phyloP scores from a whole-genome alignment of 768 basidiomycete species.

The Rubroboletus satanas region DNA sequence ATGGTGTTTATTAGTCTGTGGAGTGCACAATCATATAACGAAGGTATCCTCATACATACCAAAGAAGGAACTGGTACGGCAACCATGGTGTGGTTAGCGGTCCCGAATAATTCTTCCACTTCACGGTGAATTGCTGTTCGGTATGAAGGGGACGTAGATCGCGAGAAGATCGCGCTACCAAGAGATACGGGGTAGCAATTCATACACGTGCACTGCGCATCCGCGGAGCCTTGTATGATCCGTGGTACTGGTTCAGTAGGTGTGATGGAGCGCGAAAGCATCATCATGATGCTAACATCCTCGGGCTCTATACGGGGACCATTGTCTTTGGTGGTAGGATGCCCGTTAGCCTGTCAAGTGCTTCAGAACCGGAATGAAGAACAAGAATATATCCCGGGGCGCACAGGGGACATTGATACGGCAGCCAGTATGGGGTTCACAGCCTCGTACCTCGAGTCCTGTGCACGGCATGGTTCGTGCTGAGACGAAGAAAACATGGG shows the following conservation, averaged over 20 bases:
- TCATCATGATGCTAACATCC: not conserved
- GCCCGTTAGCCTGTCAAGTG: not conserved
- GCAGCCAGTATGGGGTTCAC: no score
- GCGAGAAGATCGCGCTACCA: not conserved
- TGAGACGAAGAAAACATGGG: no score
- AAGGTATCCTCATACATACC: not conserved
- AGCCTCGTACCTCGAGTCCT: no score
- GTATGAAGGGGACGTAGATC: not conserved
- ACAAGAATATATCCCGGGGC: not conserved
- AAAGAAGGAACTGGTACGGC: fast-evolving
- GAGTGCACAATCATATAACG: not conserved
- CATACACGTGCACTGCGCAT: no score
- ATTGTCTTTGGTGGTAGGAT: not conserved
- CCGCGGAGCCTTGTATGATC: not conserved
- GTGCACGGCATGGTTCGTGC: no score
- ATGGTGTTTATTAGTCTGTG: not conserved
- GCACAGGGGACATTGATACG: not conserved
- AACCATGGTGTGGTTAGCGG: not conserved
- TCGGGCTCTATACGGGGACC: not conserved
- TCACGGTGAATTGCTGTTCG: not conserved
- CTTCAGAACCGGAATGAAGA: not conserved
- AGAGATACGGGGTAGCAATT: no score
- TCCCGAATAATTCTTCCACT: not conserved
- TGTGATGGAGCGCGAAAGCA: not conserved
- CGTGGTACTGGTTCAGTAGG: not conserved